Evolutionary conservation across 768 basidiomycete species (phyloP), one percentile per base, ranked within the genome.

Genomic region (Mycena venus): DNA sequence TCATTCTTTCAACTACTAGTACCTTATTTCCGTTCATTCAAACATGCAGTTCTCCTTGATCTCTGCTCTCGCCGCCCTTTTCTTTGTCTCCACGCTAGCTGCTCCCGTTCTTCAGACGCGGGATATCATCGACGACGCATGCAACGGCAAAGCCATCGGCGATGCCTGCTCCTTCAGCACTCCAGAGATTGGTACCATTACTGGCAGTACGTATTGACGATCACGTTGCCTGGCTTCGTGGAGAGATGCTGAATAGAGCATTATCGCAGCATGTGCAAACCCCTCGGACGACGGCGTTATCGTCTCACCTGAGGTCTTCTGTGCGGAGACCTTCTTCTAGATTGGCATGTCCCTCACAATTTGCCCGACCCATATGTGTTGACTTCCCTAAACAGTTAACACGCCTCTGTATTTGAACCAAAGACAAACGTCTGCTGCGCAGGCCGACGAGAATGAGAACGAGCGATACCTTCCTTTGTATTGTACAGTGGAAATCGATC

Each of bases 131-230:
- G 61, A 62, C 40, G 61, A 62, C 61, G 61, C 61, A 42, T 62
- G 61, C 61, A 62, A 38, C 12, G 60, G 60, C 60, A 61, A 61
- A 42, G 60, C 60, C 60, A 61, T 61, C 60, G 60, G 60, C 40
- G 61, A 62, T 62, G 61, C 61, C 61, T 62, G 61, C 61, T 44
- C 61, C 61, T 44, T 62, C 42, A 62, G 61, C 61, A 62, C 42
- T 42, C 61, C 61, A 44, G 61, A 62, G 61, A 44, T 63, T 34
- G 62, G 62, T 49, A 63, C 62, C 44, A 47, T 63, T 32, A 49
- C 62, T 44, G 62, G 62, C 62, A 49, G 62, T 63, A 63, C 42
- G 62, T 63, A 47, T 47, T 47, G 59, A 61, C 25, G 56, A 61
- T 42, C 44, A 63, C 62, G 32, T 63, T 63, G 47, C 44, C 44